These are phyloP conservation scores for Lagerstroemia speciosa DNA, from an alignment of 345 rosid species.

Conservation along the genomic window DNA sequence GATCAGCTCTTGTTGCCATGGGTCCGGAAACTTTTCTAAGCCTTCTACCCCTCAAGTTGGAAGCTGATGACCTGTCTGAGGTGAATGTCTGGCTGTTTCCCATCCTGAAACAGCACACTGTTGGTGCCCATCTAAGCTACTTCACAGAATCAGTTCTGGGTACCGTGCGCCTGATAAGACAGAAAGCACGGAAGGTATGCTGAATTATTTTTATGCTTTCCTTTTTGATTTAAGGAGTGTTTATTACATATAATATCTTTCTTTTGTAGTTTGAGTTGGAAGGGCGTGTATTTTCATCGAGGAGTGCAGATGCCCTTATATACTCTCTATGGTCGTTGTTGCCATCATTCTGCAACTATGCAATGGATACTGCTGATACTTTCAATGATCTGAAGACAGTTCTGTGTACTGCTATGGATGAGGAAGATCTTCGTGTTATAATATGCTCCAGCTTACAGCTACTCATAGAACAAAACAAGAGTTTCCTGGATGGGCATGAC, in stretches of 20 bases:
- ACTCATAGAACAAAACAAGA: constrained; percentile 65
- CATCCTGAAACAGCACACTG: constrained; percentile 76
- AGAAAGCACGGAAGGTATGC: constrained; percentile 58
- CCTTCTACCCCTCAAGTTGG: constrained; percentile 65
- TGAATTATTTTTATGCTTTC: background rate
- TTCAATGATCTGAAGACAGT: constrained; percentile 47
- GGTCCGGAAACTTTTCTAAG: constrained; percentile 79
- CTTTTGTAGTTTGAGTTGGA: constrained; percentile 62
- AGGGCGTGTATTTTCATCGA: constrained; percentile 53
- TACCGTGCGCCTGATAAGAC: constrained; percentile 36
- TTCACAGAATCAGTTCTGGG: constrained; percentile 52
- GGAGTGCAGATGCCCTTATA: constrained; percentile 57
- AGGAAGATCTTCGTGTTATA: constrained; percentile 62
- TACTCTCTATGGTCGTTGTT: constrained; percentile 85
- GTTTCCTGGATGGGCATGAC: constrained; percentile 32
- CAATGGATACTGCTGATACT: constrained; percentile 67
- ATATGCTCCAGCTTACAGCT: constrained; percentile 68
- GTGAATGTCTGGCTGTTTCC: constrained; percentile 94
- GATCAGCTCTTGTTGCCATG: constrained; percentile 89
- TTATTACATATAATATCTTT: constrained; percentile 10
- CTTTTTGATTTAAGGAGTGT: constrained; percentile 8
- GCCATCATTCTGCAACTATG: constrained; percentile 88
- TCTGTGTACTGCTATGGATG: constrained; percentile 46
- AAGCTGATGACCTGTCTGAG: constrained; percentile 66
- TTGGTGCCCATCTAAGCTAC: constrained; percentile 75